Evolutionary conservation across 768 basidiomycete species (phyloP).

Genomic region (Mycena vulgaris): DNA sequence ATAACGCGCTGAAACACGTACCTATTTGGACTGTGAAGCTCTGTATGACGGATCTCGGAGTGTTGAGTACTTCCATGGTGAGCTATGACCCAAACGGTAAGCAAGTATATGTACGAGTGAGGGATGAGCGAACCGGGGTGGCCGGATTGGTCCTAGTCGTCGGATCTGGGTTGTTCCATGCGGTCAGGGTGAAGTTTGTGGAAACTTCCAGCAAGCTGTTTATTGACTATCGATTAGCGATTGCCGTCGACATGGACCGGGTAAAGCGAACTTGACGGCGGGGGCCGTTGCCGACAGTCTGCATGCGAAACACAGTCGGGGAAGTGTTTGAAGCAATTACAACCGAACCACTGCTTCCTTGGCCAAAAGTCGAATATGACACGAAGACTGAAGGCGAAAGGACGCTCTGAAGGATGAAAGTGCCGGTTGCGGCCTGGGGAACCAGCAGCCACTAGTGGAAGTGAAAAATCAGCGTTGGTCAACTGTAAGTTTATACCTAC

Average conservation of each 20-base stretch:
- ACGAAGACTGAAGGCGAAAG: not conserved
- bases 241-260: too few relatives aligned
- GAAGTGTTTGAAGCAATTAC: not conserved
- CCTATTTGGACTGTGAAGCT: not conserved
- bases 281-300: not conserved
- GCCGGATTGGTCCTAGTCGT: not conserved
- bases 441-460: constrained; percentile 7
- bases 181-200: not conserved
- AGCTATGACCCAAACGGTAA: not conserved
- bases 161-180: constrained; percentile 7
- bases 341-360: not conserved
- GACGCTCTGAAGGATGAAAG: not conserved
- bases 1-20: too few relatives aligned
- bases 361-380: not conserved
- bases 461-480: not conserved
- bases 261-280: not conserved
- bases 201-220: not conserved
- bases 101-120: not conserved
- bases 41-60: constrained; percentile 1
- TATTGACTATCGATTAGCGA: not conserved
- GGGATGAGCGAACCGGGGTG: constrained; percentile 3
- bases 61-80: not conserved
- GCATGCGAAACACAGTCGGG: not conserved
- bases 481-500: not conserved
- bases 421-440: not conserved